Evolutionary conservation across 1,284 basidiomycete species (phyloP).

Genomic region (Ceratobasidium sp.): DNA sequence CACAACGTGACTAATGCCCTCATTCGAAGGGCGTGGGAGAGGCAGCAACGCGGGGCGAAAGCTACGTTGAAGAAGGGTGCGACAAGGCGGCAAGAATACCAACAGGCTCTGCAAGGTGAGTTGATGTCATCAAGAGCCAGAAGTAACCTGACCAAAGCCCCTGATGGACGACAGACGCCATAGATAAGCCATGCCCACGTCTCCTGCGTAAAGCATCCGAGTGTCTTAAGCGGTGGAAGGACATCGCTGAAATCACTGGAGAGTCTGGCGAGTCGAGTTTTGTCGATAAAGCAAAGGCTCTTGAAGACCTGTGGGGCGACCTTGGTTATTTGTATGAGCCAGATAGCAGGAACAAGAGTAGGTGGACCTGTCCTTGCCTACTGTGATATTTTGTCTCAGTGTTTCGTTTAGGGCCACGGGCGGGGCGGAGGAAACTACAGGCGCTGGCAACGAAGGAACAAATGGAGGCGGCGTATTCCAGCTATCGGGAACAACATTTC

Average conservation of each 20-base stretch:
- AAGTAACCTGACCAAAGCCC: neutral
- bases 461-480: constrained; percentile 6
- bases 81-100: neutral
- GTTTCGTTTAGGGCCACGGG: neutral
- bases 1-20: neutral
- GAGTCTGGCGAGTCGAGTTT: neutral
- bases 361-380: neutral
- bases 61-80: neutral
- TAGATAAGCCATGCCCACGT: neutral
- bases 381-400: neutral
- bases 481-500: constrained; percentile 18
- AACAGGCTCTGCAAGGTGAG: neutral
- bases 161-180: no score
- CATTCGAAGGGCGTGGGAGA: neutral
- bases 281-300: neutral
- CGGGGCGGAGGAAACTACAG: neutral
- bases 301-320: neutral
- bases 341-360: neutral
- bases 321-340: neutral
- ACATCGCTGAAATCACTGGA: constrained; percentile 1
- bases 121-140: neutral
- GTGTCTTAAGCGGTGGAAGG: neutral
- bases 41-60: neutral
- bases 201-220: neutral
- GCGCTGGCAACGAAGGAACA: neutral